phyloP scores from a whole-genome alignment of 2,329 filamentous ascomycete species.

The Rhinocladiella similis region DNA sequence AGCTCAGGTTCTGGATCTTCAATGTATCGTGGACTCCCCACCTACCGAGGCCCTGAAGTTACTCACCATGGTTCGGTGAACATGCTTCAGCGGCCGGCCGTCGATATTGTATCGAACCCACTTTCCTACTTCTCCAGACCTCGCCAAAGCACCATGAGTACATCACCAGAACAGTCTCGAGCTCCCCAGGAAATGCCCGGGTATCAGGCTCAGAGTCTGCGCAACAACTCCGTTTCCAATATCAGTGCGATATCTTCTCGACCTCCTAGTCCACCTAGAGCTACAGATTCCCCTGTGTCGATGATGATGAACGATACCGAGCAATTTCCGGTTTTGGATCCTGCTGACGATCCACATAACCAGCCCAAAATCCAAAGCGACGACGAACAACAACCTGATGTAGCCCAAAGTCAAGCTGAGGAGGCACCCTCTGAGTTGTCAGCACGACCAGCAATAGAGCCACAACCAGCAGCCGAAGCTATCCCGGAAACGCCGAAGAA shows the following conservation, averaged over 20 bases:
- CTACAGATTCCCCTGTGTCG: conserved; percentile 27
- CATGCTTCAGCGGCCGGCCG: conserved; percentile 27
- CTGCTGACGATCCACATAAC: conserved; percentile 24
- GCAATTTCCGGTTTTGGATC: conserved; percentile 18
- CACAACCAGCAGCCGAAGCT: background rate
- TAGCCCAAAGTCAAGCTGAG: background rate
- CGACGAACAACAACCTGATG: conserved; percentile 9
- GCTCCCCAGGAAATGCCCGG: conserved; percentile 13
- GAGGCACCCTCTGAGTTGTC: background rate
- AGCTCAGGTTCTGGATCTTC: conserved; percentile 27
- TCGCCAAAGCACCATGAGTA: conserved; percentile 25
- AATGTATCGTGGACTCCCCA: conserved; percentile 26
- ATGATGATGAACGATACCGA: conserved; percentile 20
- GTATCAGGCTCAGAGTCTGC: conserved; percentile 10
- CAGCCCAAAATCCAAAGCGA: conserved; percentile 19
- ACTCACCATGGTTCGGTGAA: conserved; percentile 28
- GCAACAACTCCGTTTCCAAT: conserved; percentile 17
- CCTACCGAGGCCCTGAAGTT: conserved; percentile 28
- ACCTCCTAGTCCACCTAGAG: conserved; percentile 20
- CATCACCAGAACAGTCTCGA: conserved; percentile 19
- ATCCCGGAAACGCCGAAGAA: conserved; percentile 18
- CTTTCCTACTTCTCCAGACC: conserved; percentile 30
- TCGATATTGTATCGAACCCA: conserved; percentile 28
- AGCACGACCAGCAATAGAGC: background rate
- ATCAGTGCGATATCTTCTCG: conserved; percentile 17